Percentiles rank a stretch among this genome's conserved stretches.
phyloP scores from a whole-genome alignment of 2,329 filamentous ascomycete genomes.

The Paraconiothyrium brasiliense region DNA sequence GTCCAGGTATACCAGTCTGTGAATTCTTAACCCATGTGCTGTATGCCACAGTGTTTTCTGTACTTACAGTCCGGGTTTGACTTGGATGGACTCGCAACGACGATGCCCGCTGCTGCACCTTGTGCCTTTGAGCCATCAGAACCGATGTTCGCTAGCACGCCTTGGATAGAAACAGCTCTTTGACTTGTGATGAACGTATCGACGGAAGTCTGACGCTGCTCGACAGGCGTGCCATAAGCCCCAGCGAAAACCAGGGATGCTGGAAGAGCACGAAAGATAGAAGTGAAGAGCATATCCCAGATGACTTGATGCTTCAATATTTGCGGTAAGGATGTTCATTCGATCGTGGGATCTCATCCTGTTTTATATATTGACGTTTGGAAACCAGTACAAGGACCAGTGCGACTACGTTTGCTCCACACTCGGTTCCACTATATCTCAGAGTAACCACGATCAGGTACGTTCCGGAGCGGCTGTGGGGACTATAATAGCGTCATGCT shows the following conservation, averaged over 20 bases:
- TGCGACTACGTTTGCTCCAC: neutral
- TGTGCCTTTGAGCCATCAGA: constrained; percentile 57
- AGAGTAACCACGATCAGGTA: neutral
- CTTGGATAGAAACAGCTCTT: constrained; percentile 59
- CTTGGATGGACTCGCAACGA: constrained; percentile 65
- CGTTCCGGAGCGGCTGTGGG: neutral
- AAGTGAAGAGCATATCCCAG: neutral
- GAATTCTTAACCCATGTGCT: neutral
- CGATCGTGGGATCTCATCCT: neutral
- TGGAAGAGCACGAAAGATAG: neutral
- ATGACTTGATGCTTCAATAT: neutral
- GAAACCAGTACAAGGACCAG: neutral
- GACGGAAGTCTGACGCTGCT: constrained; percentile 36
- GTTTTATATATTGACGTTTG: constrained; percentile 5
- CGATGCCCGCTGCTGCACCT: constrained; percentile 60
- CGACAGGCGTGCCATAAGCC: neutral
- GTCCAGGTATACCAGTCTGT: constrained; percentile 83
- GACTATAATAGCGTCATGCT: constrained; percentile 5
- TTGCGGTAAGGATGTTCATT: neutral
- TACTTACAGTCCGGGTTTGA: constrained; percentile 62
- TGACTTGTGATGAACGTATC: constrained; percentile 44
- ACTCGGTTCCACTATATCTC: neutral
- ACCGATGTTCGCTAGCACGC: constrained; percentile 65
- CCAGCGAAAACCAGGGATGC: neutral
- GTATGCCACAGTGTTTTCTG: neutral